Conservation (phyloP, 2,329 filamentous ascomycete species). For the Xylaria hypoxylon region DNA sequence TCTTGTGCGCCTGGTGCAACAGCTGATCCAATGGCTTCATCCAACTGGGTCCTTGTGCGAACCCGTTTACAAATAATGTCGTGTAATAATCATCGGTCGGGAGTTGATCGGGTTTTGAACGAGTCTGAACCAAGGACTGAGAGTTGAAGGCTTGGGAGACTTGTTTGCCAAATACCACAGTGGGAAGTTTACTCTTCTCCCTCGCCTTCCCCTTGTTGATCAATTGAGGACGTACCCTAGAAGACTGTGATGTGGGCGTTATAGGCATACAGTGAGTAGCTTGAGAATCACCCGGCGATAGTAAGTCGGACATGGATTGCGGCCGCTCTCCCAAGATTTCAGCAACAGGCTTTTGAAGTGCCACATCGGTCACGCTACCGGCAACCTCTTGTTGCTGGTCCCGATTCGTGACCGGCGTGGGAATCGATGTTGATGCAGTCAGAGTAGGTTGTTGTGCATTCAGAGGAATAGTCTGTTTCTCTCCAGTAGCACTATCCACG, state of each 20-base stretch:
- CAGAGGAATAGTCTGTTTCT: conserved; percentile 7
- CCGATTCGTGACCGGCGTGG: not conserved
- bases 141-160: conserved; percentile 62
- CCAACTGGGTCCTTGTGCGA: conserved; percentile 66
- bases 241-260: conserved; percentile 49
- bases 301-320: conserved; percentile 23
- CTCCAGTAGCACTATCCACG: not conserved
- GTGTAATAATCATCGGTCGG: conserved; percentile 73
- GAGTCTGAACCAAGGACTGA: conserved; percentile 53
- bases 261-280: conserved; percentile 42
- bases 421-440: conserved; percentile 12
- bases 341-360: conserved; percentile 50
- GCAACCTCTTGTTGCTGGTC: conserved; percentile 21
- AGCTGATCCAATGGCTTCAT: conserved; percentile 77
- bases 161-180: conserved; percentile 82
- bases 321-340: conserved; percentile 49
- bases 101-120: conserved; percentile 57
- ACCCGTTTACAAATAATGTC: conserved; percentile 70
- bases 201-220: conserved; percentile 65
- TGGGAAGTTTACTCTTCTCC: conserved; percentile 75
- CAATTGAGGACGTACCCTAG: conserved; percentile 47
- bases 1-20: conserved; percentile 87
- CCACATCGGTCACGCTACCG: conserved; percentile 42
- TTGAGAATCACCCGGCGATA: conserved; percentile 41
- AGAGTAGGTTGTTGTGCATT: conserved; percentile 4